Evolutionary conservation across 176 grass and related monocot genomes (phyloP).

Genomic region (Alopecurus myosuroides): DNA sequence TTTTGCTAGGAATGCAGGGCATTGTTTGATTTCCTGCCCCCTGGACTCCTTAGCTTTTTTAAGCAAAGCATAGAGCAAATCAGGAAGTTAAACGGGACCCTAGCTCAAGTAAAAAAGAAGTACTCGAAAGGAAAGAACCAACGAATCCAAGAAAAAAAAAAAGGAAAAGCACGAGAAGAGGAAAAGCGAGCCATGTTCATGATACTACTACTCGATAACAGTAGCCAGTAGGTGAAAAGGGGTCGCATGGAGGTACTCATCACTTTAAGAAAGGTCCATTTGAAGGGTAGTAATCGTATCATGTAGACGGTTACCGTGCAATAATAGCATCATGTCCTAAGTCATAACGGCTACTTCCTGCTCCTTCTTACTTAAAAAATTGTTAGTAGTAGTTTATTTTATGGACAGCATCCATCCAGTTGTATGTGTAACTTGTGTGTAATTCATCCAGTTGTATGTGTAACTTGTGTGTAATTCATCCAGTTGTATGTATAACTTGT

Average conservation of each 20-base stretch:
- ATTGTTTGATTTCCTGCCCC: not conserved
- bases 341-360: not conserved
- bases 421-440: no score
- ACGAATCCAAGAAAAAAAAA: slow-evolving; percentile 3
- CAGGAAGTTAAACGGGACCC: not conserved
- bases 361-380: no score
- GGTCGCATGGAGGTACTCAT: not conserved
- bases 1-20: not conserved
- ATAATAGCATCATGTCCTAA: slow-evolving; percentile 17
- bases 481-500: no score
- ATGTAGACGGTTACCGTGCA: slow-evolving; percentile 21
- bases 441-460: no score
- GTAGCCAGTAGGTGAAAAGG: not conserved
- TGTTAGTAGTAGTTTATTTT: no score
- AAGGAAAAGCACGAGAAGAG: not conserved
- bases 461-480: no score
- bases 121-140: not conserved
- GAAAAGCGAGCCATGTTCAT: not conserved
- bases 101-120: not conserved
- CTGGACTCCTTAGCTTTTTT: slow-evolving; percentile 17
- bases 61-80: slow-evolving; percentile 20
- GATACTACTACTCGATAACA: not conserved
- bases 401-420: no score
- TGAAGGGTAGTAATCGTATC: not conserved
- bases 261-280: not conserved